Base-by-base conservation (phyloP, 1,284 basidiomycete genomes). In the Heterobasidion irregulare region DNA sequence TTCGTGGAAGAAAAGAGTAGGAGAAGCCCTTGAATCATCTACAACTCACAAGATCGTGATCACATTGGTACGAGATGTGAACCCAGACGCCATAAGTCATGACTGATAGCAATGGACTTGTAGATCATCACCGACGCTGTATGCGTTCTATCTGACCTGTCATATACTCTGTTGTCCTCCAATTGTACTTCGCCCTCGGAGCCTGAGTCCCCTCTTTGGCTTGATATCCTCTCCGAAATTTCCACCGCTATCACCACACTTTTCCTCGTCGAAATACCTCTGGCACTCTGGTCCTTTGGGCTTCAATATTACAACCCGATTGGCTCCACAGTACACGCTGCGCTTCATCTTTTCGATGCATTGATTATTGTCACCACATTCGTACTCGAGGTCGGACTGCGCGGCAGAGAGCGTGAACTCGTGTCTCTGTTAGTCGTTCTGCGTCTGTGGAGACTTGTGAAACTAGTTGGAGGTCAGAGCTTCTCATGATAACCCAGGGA, bases 361-460 rank as follows among this genome's bases (percentile, higher is more conserved):
- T 53, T 78, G 46, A 76, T 92, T 57, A 83, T 92, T 60, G 16
- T 89, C 57, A 76, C 77, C 7, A 91, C 89, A 0, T 88, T 91
- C 63, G 68, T 83, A 7, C 74, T 91, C 45, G 88, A 92, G 66
- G 74, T 84, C 13, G 73, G 78, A 6, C 72, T 92, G 8, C 76
- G 76, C 62, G 89, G 86, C 7, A 75, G 72, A 56, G 83, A 86
- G 64, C 71, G 80, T 57, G 86, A 92, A 63, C 74, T 92, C 19
- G 84, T 82, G 2, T 78, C 76, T 7, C 69, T 92, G 26, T 77
- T 92, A 44, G 75, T 92, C 50, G 71, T 87, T 8, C 71, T 92
- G 18, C 87, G 89, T 66, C 65, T 92, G 9, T 90, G 89, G 88
- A 75, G 89, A 35, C 71, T 91, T 26, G 78, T 92, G 33, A 89